Percentiles rank a stretch among this genome's conserved stretches.
Evolutionary conservation across 768 basidiomycete genomes (phyloP).

Genomic region (Boletus vinaceobasis): DNA sequence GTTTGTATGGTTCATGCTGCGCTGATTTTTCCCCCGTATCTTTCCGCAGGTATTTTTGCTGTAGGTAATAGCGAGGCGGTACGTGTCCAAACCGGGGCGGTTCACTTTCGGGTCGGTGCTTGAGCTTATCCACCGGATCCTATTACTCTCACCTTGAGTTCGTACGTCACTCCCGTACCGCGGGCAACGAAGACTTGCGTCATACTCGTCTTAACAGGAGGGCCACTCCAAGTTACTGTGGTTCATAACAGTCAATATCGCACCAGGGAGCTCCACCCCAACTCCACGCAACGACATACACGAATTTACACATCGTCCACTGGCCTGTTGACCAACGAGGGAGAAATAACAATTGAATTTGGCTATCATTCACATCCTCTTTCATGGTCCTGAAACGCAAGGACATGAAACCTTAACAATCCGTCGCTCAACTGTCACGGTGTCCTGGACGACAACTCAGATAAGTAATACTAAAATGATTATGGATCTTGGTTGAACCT

Average conservation of each 20-base stretch:
- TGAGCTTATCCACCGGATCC: constrained; percentile 9
- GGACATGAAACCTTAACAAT: constrained; percentile 1
- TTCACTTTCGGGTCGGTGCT: constrained; percentile 11
- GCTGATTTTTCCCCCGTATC: background rate
- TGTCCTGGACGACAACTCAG: background rate
- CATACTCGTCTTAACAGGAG: background rate
- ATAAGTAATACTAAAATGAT: background rate
- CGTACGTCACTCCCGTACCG: background rate
- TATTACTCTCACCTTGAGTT: background rate
- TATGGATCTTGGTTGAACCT: background rate
- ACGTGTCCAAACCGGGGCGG: constrained; percentile 10
- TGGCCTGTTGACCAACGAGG: background rate
- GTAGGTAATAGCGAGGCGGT: constrained; percentile 16
- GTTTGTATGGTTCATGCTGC: background rate
- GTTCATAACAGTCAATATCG: background rate
- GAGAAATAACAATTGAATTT: background rate
- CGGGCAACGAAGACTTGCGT: too few species aligned
- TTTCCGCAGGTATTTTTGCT: constrained; percentile 9
- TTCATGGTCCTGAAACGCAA: constrained; percentile 6
- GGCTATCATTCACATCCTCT: background rate
- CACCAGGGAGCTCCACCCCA: background rate
- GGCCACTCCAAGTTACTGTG: background rate
- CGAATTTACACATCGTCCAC: background rate
- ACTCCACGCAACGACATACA: background rate
- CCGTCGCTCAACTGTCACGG: background rate